Base-by-base conservation (phyloP, 2,329 filamentous ascomycete genomes). In the Fonsecaea nubica region DNA sequence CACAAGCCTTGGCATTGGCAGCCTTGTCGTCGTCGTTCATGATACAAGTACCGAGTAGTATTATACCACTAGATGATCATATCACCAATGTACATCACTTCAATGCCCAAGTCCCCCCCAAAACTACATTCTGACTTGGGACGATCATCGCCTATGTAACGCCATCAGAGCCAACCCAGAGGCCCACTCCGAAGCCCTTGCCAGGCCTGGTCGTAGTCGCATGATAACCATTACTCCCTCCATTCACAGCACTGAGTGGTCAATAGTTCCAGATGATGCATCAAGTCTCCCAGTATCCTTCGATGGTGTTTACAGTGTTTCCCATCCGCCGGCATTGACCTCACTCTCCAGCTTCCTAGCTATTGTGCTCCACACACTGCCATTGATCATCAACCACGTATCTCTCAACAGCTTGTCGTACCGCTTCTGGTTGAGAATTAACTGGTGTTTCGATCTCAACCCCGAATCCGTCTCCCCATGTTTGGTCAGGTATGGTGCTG, bases 321-420 rank as follows among this genome's bases (percentile, higher is more conserved):
- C 95, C 95, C 95, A 99, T 0, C 95, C 95, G 0, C 95, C 95
- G 74, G 92, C 97, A 76, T 99, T 99, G 53, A 97, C 92, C 77
- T 99, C 95, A 13, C 92, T 90, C 82, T 99, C 95, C 71, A 99
- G 80, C 79, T 92, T 94, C 71, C 95, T 85, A 71, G 91, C 92
- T 76, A 99, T 97, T 55, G 92, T 89, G 72, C 91, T 96, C 40
- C 93, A 93, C 33, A 99, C 88, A 4, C 91, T 90, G 74, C 97
- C 93, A 58, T 89, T 87, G 66, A 98, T 67, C 71, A 72, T 71
- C 61, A 73, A 83, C 90, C 96, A 97, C 52, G 93, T 88, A 72
- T 90, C 92, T 58, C 95, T 85, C 64, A 97, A 84, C 78, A 97
- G 85, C 40, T 90, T 88, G 78, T 99, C 95, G 78, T 98, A 99